phyloP scores from a whole-genome alignment of 495 filamentous ascomycete species.

The Aspergillus carlsbadensis region DNA sequence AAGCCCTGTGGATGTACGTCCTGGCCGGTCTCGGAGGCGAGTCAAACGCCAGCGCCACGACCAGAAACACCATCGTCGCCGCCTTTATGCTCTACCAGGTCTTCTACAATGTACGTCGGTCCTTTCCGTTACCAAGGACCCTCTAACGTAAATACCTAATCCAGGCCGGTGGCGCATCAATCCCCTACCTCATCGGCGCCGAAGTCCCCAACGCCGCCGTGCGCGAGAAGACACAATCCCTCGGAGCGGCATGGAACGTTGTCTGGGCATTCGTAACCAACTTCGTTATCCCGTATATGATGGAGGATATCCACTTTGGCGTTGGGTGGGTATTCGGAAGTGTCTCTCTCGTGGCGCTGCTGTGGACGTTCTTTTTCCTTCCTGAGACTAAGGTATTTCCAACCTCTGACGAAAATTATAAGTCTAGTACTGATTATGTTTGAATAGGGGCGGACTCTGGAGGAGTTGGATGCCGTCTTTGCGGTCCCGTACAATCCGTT shows the following conservation, averaged over 20 bases:
- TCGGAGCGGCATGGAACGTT: background rate
- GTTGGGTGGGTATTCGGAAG: constrained; percentile 1
- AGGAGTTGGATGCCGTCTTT: background rate
- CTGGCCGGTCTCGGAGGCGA: background rate
- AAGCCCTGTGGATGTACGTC: background rate
- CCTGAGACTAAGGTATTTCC: background rate
- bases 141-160: background rate
- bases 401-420: no score
- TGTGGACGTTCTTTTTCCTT: background rate
- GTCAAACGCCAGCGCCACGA: background rate
- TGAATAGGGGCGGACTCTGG: background rate
- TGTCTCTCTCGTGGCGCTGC: background rate
- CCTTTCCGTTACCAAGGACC: background rate
- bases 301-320: background rate
- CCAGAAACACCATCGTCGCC: background rate
- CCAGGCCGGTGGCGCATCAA: background rate
- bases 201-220: background rate
- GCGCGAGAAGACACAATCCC: background rate
- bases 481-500: background rate
- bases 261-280: background rate
- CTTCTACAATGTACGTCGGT: background rate
- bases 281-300: background rate
- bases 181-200: background rate
- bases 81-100: background rate
- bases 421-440: no score